A percentile compares a stretch with the other conserved stretches of the same genome.
phyloP scores from a whole-genome alignment of 106 monocot genomes.

The Acorus gramineus region DNA sequence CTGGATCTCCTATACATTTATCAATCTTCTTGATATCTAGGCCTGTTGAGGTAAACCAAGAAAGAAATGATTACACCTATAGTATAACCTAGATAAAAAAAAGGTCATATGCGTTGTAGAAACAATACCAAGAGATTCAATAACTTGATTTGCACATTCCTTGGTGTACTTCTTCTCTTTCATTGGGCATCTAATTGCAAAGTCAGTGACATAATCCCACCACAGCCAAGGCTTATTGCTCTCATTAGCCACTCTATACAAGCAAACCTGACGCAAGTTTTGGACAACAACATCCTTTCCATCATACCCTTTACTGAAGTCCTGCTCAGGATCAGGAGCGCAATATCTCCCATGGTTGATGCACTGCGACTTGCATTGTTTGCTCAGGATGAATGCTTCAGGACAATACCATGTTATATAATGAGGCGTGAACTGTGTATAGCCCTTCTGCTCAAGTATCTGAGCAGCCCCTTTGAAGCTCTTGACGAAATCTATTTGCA shows the following conservation, averaged over 20 bases:
- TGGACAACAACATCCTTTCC: constrained; percentile 75
- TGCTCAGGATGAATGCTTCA: constrained; percentile 51
- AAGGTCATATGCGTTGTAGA: no score
- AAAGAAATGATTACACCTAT: no score
- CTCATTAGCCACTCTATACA: constrained; percentile 69
- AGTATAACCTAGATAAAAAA: no score
- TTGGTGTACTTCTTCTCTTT: constrained; percentile 66
- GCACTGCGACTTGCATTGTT: constrained; percentile 85
- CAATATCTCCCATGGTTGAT: constrained; percentile 83
- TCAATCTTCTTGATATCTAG: constrained; percentile 18
- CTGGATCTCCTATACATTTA: constrained; percentile 21
- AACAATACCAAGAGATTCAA: constrained; percentile 47
- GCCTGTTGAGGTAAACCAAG: not conserved
- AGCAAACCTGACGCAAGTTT: constrained; percentile 64
- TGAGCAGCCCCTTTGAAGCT: constrained; percentile 68
- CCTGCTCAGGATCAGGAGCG: constrained; percentile 71
- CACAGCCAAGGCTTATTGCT: constrained; percentile 67
- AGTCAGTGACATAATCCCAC: constrained; percentile 90
- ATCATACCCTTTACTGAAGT: constrained; percentile 63
- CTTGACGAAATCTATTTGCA: constrained; percentile 76
- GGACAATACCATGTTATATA: constrained; percentile 91
- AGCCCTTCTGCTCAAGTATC: constrained; percentile 65
- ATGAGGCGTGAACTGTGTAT: constrained; percentile 69
- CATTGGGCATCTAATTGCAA: constrained; percentile 76
- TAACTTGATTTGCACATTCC: constrained; percentile 67